Conservation (phyloP, 2,329 filamentous ascomycete species). For the Hypoxylon sp. region DNA sequence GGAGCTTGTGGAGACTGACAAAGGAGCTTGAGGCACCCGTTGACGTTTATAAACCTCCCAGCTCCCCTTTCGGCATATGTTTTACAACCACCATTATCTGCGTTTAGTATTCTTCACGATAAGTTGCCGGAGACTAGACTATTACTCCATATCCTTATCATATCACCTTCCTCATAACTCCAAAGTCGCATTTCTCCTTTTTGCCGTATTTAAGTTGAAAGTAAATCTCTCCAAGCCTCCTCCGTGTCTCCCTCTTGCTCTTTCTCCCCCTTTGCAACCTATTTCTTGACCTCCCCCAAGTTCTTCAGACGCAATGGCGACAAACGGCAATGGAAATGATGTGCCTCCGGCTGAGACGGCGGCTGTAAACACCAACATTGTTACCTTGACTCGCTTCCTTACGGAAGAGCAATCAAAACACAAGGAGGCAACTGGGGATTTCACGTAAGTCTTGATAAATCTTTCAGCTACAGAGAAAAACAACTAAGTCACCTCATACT, state of each 20-base stretch:
- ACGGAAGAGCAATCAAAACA: constrained; percentile 96
- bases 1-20: constrained; percentile 28
- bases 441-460: constrained; percentile 76
- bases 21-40: constrained; percentile 17
- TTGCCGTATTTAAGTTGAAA: constrained; percentile 16
- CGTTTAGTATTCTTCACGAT: constrained; percentile 27
- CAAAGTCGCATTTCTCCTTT: constrained; percentile 8
- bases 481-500: constrained; percentile 30
- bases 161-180: constrained; percentile 20
- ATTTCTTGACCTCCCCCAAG: constrained; percentile 8
- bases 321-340: constrained; percentile 44
- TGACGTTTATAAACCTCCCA: constrained; percentile 37
- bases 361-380: constrained; percentile 94
- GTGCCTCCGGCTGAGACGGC: constrained; percentile 68
- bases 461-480: background rate
- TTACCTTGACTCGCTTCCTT: constrained; percentile 94
- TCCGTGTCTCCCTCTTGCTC: constrained; percentile 5
- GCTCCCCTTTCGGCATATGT: constrained; percentile 42
- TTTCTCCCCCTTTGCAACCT: background rate
- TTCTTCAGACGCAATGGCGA: constrained; percentile 44
- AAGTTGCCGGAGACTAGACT: constrained; percentile 34
- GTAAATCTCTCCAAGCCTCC: constrained; percentile 5
- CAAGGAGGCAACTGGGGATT: constrained; percentile 96
- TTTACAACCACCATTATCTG: constrained; percentile 34
- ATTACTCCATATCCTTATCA: constrained; percentile 27